phyloP scores from a whole-genome alignment of 23 red algal genomes.

The Gracilaria domingensis region DNA sequence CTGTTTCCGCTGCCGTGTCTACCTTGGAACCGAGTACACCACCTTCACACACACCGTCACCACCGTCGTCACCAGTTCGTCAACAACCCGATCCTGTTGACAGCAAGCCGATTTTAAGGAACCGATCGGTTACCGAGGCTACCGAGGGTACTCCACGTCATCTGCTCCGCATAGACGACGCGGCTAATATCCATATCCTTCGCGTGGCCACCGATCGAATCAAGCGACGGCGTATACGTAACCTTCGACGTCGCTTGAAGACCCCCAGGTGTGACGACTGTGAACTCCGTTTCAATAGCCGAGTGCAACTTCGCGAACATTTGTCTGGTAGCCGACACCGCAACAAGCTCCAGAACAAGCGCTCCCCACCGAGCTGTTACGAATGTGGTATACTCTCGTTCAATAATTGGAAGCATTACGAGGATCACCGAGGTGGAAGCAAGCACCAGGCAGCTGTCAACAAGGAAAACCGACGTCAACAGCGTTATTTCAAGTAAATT shows the following conservation, averaged over 20 bases:
- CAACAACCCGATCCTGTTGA: not conserved
- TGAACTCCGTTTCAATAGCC: no score
- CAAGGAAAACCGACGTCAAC: no score
- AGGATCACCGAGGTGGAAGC: no score
- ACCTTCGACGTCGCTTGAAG: not conserved
- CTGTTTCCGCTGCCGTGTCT: not conserved
- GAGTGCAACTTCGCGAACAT: no score
- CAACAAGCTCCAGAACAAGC: not conserved
- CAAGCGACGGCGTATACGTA: not conserved
- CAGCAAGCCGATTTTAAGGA: not conserved
- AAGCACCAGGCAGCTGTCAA: no score
- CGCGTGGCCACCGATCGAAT: not conserved
- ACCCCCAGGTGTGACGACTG: not conserved
- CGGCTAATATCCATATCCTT: not conserved
- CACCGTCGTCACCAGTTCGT: no score
- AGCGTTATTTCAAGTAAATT: no score
- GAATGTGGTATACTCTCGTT: not conserved
- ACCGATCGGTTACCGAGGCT: not conserved
- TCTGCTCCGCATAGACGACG: not conserved
- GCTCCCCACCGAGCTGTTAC: not conserved
- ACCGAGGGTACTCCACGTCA: no score
- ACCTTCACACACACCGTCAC: no score
- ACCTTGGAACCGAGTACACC: not conserved
- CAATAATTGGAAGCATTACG: slow-evolving; percentile 19
- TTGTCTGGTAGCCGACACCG: not conserved